Conservation (phyloP, 1,284 basidiomycete species). For the Sporisorium exsertum region DNA sequence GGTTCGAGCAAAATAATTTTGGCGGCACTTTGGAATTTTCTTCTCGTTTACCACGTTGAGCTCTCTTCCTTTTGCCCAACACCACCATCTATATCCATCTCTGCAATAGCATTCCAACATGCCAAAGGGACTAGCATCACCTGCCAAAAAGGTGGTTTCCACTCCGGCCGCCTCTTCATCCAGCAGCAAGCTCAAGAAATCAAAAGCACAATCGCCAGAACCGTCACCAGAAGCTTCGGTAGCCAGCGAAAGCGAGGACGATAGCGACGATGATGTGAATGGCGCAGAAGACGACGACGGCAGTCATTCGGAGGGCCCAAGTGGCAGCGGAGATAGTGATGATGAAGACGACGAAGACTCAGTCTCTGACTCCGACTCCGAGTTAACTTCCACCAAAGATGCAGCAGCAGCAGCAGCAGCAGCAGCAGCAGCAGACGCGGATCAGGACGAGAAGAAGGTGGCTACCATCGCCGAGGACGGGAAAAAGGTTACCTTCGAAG, state of each 20-base stretch:
- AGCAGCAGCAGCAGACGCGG: constrained; percentile 4
- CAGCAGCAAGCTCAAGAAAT: constrained; percentile 16
- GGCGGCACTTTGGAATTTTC: neutral
- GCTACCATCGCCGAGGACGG: constrained; percentile 27
- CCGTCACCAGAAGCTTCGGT: constrained; percentile 1
- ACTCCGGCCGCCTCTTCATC: constrained; percentile 13
- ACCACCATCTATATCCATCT: neutral
- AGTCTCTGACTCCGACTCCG: too few species aligned
- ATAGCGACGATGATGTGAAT: constrained; percentile 16
- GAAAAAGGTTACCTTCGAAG: constrained; percentile 71
- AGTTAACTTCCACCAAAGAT: neutral
- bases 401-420: neutral
- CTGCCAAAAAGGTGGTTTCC: constrained; percentile 17
- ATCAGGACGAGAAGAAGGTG: constrained; percentile 33
- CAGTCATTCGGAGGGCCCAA: constrained; percentile 3
- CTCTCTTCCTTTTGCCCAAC: neutral
- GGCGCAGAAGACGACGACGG: constrained; percentile 9
- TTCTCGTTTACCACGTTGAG: neutral
- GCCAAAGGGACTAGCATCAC: constrained; percentile 20
- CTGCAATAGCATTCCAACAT: constrained; percentile 1
- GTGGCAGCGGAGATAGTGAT: constrained; percentile 4
- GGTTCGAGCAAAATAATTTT: constrained; percentile 19
- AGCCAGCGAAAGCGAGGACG: constrained; percentile 10
- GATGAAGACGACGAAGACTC: constrained; percentile 6
- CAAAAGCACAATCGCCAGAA: constrained; percentile 18